A percentile compares a stretch with the other conserved stretches of the same genome.
Conservation (phyloP, 2,329 filamentous ascomycete species). For the Microdochium trichocladiopsis region DNA sequence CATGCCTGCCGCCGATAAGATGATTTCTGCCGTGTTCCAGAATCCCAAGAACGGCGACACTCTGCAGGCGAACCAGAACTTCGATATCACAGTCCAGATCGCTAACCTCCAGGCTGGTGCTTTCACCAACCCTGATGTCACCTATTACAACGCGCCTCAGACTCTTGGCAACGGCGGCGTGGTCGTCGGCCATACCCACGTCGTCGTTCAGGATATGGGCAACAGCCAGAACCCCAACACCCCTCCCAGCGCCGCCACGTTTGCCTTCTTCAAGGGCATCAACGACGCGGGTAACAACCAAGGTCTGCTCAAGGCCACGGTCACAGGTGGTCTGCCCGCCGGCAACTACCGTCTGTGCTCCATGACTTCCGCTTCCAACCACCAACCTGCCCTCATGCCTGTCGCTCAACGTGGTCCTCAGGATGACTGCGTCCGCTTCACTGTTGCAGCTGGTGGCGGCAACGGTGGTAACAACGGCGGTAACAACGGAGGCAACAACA, state of each 20-base stretch:
- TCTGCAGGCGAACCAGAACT: slow-evolving; percentile 37
- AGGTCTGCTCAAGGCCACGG: slow-evolving; percentile 44
- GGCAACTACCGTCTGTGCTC: slow-evolving; percentile 61
- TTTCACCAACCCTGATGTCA: slow-evolving; percentile 53
- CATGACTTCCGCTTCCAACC: slow-evolving; percentile 57
- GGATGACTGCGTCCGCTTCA: slow-evolving; percentile 58
- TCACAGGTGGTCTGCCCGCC: slow-evolving; percentile 50
- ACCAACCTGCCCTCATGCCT: slow-evolving; percentile 60
- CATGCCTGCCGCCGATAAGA: slow-evolving; percentile 45
- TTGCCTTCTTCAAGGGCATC: slow-evolving; percentile 61
- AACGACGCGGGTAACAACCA: slow-evolving; percentile 52
- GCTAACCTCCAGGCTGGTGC: slow-evolving; percentile 47
- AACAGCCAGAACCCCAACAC: slow-evolving; percentile 37
- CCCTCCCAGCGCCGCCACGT: slow-evolving; percentile 46
- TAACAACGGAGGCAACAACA: slow-evolving; percentile 10
- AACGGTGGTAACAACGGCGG: slow-evolving; percentile 6
- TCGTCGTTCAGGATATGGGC: slow-evolving; percentile 51
- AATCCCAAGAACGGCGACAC: slow-evolving; percentile 45
- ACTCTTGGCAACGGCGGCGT: slow-evolving; percentile 37
- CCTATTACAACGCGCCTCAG: slow-evolving; percentile 56
- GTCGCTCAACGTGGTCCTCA: slow-evolving; percentile 60
- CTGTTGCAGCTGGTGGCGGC: slow-evolving; percentile 25
- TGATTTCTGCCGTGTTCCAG: slow-evolving; percentile 50
- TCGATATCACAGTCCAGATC: slow-evolving; percentile 45
- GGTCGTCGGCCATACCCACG: slow-evolving; percentile 53